These are phyloP conservation scores for Alisma plantagoaquatica DNA, from an alignment of 106 monocot species.

Conservation along the genomic window DNA sequence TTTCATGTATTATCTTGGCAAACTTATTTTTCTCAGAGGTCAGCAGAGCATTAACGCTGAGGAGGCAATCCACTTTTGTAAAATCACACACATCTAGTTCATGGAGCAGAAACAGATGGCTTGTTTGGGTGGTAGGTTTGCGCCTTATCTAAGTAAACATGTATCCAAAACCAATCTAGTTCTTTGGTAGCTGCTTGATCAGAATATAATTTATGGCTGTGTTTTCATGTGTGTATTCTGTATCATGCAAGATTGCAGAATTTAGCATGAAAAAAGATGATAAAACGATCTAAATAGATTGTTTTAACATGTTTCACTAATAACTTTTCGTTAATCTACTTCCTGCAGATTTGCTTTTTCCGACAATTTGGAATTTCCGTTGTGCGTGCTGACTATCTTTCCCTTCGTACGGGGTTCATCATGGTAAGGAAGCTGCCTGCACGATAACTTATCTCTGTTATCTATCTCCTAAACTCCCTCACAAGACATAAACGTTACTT, in stretches of 20 bases:
- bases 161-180: too few relatives aligned
- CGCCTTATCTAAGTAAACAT: background rate
- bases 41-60: constrained; percentile 56
- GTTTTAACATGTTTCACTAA: background rate
- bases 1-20: background rate
- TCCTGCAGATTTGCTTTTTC: constrained; percentile 74
- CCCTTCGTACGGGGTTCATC: constrained; percentile 78
- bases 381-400: constrained; percentile 81
- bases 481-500: too few relatives aligned
- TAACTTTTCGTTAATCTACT: background rate
- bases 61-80: constrained; percentile 71
- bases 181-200: too few relatives aligned
- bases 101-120: constrained; percentile 44
- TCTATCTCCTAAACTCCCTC: background rate
- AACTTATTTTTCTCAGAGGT: constrained; percentile 35
- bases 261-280: too few relatives aligned
- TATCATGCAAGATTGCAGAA: too few relatives aligned
- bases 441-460: background rate
- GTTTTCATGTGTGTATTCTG: too few relatives aligned
- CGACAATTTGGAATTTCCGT: constrained; percentile 84
- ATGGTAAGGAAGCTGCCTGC: constrained; percentile 26
- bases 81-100: constrained; percentile 39
- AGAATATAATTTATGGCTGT: too few relatives aligned
- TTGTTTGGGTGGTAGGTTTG: constrained; percentile 74
- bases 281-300: too few relatives aligned